A percentile compares a stretch with the other conserved stretches of the same genome.
Conservation (phyloP, 495 filamentous ascomycete species). For the Articulospora tetracladia region DNA sequence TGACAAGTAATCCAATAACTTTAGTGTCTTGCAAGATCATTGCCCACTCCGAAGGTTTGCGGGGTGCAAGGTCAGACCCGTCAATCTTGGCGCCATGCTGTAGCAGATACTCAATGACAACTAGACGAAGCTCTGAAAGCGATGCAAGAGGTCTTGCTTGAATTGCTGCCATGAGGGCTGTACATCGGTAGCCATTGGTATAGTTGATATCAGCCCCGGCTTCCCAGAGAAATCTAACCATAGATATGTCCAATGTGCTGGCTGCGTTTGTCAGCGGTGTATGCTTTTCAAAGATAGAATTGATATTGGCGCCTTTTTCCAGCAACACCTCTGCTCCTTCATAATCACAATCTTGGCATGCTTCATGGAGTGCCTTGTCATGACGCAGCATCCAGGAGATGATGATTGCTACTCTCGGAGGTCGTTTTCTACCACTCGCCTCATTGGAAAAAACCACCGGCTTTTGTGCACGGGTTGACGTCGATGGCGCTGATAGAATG, state of each 20-base stretch:
- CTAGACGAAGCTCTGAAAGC: neutral
- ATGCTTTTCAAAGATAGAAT: neutral
- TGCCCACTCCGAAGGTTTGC: no score
- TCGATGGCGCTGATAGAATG: no score
- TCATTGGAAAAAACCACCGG: neutral
- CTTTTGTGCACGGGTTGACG: neutral
- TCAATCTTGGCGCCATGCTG: neutral
- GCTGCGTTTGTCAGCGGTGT: neutral
- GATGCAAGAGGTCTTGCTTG: no score
- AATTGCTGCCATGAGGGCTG: neutral
- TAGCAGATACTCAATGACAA: neutral
- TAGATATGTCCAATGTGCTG: neutral
- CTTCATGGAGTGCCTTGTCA: neutral
- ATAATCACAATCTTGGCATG: neutral
- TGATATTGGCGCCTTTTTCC: neutral
- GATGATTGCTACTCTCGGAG: neutral
- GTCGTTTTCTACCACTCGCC: neutral
- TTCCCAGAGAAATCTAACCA: neutral
- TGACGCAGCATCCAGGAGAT: neutral
- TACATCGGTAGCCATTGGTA: neutral
- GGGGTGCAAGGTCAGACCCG: no score
- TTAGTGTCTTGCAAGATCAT: no score
- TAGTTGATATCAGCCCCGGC: neutral
- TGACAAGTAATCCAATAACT: no score
- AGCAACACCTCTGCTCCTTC: neutral